Base-by-base conservation (phyloP, 768 basidiomycete species). In the Panus rudis region DNA sequence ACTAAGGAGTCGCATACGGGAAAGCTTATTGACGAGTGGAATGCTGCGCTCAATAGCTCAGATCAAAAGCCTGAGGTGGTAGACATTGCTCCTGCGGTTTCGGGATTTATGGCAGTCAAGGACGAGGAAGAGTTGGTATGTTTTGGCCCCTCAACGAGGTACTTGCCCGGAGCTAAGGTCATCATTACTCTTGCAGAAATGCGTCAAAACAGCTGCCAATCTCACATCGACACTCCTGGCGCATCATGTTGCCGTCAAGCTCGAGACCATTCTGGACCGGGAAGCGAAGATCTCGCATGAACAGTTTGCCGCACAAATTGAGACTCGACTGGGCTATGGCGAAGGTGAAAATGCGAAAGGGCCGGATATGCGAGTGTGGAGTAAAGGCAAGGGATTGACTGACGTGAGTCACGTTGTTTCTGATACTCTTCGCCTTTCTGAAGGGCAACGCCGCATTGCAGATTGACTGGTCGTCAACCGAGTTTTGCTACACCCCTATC, bases 401-500 rank as follows among this genome's bases (percentile, higher is more conserved):
- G 83, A 89, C 39, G 92, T 92, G 52, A 54, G 86, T 71, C 8
- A 41, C 27, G 28, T 20, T 17, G 11, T 25, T 13, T 39, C 31
- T 16, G 12, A 26, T 16, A 11, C 4, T 19, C 19, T 12, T 33
- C 28, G 33, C 41, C 13, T 45, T 39, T 30, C 39, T 32, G 24
- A 43, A 14, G 0, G 24, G 27, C 46, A 46, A 48, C n/a, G n/a
- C 37, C 35, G 14, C 14, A 44, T 40, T 45, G 12, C 54, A 96
- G 89, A 74, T 92, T 43, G 92, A 99, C 58, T 94, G 88, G 78
- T 67, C 71, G n/a, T 75, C 81, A 2, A 84, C 86, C 5, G 96
- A 99, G 63, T 94, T 93, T 64, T 87, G 88, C 52, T 97, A 94
- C 63, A 79, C 88, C 2, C 92, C 94, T 2, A 93, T 97, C 60